Conservation (phyloP, 2,329 filamentous ascomycete genomes). For the Colletotrichum limetticola region DNA sequence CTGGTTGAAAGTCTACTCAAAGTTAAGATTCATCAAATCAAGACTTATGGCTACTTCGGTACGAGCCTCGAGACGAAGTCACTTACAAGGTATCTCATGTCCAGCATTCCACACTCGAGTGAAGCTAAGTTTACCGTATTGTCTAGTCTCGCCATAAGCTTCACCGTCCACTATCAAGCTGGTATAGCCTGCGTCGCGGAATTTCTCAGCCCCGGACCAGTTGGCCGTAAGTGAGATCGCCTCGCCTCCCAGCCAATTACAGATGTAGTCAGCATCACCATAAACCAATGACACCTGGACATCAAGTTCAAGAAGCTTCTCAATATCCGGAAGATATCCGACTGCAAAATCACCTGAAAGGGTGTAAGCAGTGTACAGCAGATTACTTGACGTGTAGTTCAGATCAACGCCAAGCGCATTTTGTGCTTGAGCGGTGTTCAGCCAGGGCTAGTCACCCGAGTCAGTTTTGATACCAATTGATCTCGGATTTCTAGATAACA, state of each 20-base stretch:
- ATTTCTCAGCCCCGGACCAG: slow-evolving; percentile 68
- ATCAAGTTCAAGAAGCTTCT: not conserved
- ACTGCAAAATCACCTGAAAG: slow-evolving; percentile 18
- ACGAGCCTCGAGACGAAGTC: slow-evolving; percentile 40
- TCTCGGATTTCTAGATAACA: not conserved
- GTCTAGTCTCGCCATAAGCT: slow-evolving; percentile 72
- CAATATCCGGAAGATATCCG: slow-evolving; percentile 17
- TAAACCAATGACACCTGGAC: too few relatives aligned
- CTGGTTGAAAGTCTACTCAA: slow-evolving; percentile 55
- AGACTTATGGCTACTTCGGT: slow-evolving; percentile 42
- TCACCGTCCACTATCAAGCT: slow-evolving; percentile 68
- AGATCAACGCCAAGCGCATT: slow-evolving; percentile 71
- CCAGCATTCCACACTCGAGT: slow-evolving; percentile 66
- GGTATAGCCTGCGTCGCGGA: slow-evolving; percentile 71
- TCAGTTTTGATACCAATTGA: not conserved
- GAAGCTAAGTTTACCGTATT: slow-evolving; percentile 73
- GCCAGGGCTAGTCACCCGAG: not conserved
- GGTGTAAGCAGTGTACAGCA: slow-evolving; percentile 9
- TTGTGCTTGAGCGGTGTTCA: slow-evolving; percentile 52
- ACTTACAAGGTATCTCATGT: slow-evolving; percentile 44
- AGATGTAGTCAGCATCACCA: too few relatives aligned
- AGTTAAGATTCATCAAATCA: not conserved
- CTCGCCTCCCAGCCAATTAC: too few relatives aligned
- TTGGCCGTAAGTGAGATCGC: slow-evolving; percentile 58
- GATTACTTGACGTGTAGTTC: slow-evolving; percentile 55